Evolutionary conservation across 805 yeast genomes (phyloP).

Genomic region (Saccharomycopsis oosterbeekiorum): DNA sequence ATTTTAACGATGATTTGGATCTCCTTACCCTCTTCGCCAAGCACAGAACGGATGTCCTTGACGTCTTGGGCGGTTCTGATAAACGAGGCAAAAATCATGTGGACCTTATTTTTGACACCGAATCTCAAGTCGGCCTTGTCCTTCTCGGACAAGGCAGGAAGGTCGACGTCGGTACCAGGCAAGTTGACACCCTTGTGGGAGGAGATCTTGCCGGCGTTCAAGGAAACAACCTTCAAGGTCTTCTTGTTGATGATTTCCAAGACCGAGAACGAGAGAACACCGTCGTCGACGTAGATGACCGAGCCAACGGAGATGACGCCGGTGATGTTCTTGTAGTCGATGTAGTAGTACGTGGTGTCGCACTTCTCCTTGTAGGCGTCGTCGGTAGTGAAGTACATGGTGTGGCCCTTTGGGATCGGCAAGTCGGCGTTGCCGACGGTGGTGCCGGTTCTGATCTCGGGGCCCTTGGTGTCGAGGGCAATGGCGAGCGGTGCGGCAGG

Average conservation of each 20-base stretch:
- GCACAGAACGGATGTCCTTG: conserved; percentile 78
- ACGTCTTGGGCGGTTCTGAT: conserved; percentile 93
- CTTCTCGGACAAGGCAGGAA: conserved; percentile 96
- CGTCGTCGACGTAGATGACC: conserved; percentile 93
- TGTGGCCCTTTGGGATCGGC: conserved; percentile 78
- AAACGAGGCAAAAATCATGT: conserved; percentile 97
- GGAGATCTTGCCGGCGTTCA: conserved; percentile 91
- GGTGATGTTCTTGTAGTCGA: conserved; percentile 95
- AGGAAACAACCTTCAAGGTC: conserved; percentile 78
- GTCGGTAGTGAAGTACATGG: conserved; percentile 90
- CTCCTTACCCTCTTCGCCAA: conserved; percentile 94
- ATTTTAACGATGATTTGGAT: conserved; percentile 96
- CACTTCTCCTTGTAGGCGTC: conserved; percentile 60
- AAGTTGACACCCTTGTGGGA: conserved; percentile 99
- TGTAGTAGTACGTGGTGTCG: conserved; percentile 74
- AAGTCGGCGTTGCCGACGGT: conserved; percentile 72
- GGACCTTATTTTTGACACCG: conserved; percentile 96
- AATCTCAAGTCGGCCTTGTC: conserved; percentile 85
- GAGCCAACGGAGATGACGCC: conserved; percentile 83
- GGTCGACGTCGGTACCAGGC: conserved; percentile 97
- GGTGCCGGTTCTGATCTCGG: conserved; percentile 98
- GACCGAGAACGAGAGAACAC: conserved; percentile 93
- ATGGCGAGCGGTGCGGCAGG: conserved; percentile 96
- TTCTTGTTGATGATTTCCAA: conserved; percentile 67
- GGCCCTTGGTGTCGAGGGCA: conserved; percentile 98